phyloP scores from a whole-genome alignment of 2,329 filamentous ascomycete genomes.

The Cercospora brassicicola region DNA sequence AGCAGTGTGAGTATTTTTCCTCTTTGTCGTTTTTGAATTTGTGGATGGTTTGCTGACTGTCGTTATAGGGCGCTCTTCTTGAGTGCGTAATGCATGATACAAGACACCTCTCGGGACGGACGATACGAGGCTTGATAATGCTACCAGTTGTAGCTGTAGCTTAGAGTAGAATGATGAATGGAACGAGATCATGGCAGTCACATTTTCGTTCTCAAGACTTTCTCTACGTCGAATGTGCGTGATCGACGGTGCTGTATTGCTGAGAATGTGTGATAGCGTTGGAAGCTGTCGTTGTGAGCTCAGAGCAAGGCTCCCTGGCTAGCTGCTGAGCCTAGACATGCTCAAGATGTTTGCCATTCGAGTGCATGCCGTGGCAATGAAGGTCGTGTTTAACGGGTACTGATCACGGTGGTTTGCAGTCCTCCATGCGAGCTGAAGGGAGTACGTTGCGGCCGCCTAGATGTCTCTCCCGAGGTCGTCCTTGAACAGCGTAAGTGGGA shows the following conservation, averaged over 20 bases:
- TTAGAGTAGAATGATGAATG: neutral
- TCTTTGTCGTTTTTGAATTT: too few relatives aligned
- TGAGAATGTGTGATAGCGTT: too few relatives aligned
- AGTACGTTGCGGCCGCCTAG: too few relatives aligned
- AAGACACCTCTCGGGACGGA: neutral
- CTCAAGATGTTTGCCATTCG: neutral
- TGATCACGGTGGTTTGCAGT: neutral
- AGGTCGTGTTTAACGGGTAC: too few relatives aligned
- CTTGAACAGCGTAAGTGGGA: too few relatives aligned
- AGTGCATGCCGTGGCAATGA: neutral
- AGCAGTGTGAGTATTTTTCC: conserved; percentile 51
- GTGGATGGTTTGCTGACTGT: neutral
- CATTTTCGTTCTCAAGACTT: neutral
- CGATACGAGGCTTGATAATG: neutral
- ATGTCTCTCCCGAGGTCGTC: too few relatives aligned
- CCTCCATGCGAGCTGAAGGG: neutral
- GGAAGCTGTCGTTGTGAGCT: neutral
- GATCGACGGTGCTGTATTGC: too few relatives aligned
- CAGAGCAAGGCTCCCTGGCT: neutral
- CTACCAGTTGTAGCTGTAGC: conserved; percentile 5
- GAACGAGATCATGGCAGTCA: neutral
- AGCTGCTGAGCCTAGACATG: neutral
- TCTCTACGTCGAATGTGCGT: neutral
- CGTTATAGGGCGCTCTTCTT: conserved; percentile 10
- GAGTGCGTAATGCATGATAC: neutral